Evolutionary conservation across 192 early-diverging fungal genomes (phyloP), one percentile per base, ranked within the genome.

Genomic region (Coemansia sp.): DNA sequence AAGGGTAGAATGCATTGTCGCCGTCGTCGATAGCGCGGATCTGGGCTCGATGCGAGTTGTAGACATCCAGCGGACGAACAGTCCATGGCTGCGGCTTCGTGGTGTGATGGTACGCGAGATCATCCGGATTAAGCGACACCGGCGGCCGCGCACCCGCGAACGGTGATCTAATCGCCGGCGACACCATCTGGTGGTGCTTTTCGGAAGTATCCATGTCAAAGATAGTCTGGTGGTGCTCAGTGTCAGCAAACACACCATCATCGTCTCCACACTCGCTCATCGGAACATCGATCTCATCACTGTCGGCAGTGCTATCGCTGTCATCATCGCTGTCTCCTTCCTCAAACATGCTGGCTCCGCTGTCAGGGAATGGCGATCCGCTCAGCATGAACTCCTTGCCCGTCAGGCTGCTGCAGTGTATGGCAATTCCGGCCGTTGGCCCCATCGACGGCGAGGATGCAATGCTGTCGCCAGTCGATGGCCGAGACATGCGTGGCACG

Each of bases 121-220:
- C 63, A 49, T 63, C 57, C 5, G 71, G 63, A 41, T 65, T 52
- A 40, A 78, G 61, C 21, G 65, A 43, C 22, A 45, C 52, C 2
- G 21, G 19, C 0, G 4, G 36, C 56, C 39, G 56, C 32, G 22
- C 36, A 36, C 56, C 9, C 39, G 22, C 39, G 39, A 36, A 32
- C 8, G 61, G 21, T 22, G 54, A 45, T 52, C 49, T 19, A 52
- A n/a, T n/a, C n/a, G 61, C 54, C 60, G 41, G 49, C 49, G 19
- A 52, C 49, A 8, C 49, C 49, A 22, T 18, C 19, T 21, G 61
- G 61, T 26, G 68, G n/a, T n/a, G 46, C 51, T 61, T 61, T 16
- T 69, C 79, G 6, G n/a, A n/a, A n/a, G 64, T 49, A n/a, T 82
- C 79, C 79, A 82, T 76, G 18, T 70, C 74, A 68, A 82, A 82